phyloP scores from a whole-genome alignment of 2,329 filamentous ascomycete genomes.

The Zymoseptoria brevis region DNA sequence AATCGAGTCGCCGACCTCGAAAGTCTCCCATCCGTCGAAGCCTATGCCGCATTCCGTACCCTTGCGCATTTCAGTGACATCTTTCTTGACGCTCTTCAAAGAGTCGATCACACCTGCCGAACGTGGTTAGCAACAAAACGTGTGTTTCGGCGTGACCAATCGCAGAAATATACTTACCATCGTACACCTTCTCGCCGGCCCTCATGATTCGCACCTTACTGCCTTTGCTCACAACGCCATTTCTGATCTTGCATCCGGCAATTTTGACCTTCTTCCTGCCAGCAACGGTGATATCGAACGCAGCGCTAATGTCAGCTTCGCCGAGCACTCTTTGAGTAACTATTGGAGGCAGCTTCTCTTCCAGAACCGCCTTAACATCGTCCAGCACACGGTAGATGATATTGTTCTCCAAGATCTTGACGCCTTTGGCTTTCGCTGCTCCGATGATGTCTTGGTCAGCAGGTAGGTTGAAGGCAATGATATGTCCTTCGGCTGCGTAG shows the following conservation, averaged over 20 bases:
- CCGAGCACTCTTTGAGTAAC: conserved; percentile 66
- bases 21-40: conserved; percentile 71
- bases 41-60: conserved; percentile 88
- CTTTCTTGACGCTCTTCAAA: conserved; percentile 88
- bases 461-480: conserved; percentile 79
- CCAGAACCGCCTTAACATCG: conserved; percentile 60
- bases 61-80: conserved; percentile 81
- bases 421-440: conserved; percentile 61
- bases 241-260: conserved; percentile 80
- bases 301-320: conserved; percentile 75
- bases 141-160: not conserved
- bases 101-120: conserved; percentile 63
- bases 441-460: conserved; percentile 58
- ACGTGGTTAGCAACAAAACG: conserved; percentile 4
- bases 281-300: conserved; percentile 78
- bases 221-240: conserved; percentile 61
- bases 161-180: conserved; percentile 56
- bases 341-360: conserved; percentile 58
- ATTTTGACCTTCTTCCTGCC: conserved; percentile 63
- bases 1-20: conserved; percentile 73
- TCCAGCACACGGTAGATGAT: conserved; percentile 77
- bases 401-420: conserved; percentile 75
- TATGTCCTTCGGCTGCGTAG: conserved; percentile 61
- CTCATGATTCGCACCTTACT: conserved; percentile 65
- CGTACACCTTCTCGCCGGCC: conserved; percentile 59